Evolutionary conservation across 148 eudicot species (phyloP).

Genomic region (Pharnaceum exiguum): DNA sequence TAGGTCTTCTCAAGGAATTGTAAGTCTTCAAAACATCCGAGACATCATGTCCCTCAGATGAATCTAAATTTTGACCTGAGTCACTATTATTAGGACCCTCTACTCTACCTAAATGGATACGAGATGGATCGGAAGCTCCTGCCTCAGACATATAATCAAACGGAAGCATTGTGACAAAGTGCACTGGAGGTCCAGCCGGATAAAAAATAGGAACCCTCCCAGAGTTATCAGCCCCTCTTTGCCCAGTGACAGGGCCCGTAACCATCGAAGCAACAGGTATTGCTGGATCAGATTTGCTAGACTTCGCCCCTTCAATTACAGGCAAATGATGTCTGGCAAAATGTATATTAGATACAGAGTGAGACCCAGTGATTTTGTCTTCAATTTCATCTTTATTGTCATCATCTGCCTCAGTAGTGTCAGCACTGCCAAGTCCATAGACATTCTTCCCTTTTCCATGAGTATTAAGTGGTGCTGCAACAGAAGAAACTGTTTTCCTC

Average conservation of each 20-base stretch:
- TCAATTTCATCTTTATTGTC: constrained; percentile 39
- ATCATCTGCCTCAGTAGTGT: constrained; percentile 34
- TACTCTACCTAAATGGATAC: constrained; percentile 37
- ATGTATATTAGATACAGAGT: constrained; percentile 32
- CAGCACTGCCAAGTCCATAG: constrained; percentile 25
- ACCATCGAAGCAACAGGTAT: constrained; percentile 51
- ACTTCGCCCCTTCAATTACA: constrained; percentile 47
- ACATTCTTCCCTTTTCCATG: constrained; percentile 45
- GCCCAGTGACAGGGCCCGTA: constrained; percentile 46
- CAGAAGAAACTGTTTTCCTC: constrained; percentile 30
- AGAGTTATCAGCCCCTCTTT: constrained; percentile 46
- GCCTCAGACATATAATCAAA: constrained; percentile 40
- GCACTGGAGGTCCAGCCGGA: constrained; percentile 91
- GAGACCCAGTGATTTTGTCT: constrained; percentile 34
- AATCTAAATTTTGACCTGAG: constrained; percentile 31
- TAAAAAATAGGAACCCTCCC: constrained; percentile 48
- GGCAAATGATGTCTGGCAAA: constrained; percentile 29
- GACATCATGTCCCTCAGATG: constrained; percentile 29
- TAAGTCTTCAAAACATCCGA: constrained; percentile 29
- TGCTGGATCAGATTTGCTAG: constrained; percentile 46
- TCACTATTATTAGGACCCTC: constrained; percentile 31
- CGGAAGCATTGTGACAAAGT: constrained; percentile 82
- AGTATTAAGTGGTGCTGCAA: constrained; percentile 24
- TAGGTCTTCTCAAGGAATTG: constrained; percentile 22
- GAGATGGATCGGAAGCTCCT: constrained; percentile 40